Evolutionary conservation across 306 rosid genomes (phyloP).

Genomic region (Fragaria iinumae): DNA sequence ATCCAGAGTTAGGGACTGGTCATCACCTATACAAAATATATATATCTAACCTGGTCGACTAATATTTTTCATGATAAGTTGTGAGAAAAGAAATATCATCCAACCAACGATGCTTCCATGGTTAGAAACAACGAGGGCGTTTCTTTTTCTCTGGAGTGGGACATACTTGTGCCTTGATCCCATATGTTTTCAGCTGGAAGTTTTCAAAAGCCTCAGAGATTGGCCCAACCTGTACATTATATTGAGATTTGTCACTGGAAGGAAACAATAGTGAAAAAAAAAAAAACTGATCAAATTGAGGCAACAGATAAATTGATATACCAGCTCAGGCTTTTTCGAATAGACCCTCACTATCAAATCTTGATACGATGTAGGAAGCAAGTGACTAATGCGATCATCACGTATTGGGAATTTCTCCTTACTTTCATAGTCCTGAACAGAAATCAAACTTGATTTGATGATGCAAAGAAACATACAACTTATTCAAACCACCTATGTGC

Average conservation of each 20-base stretch:
- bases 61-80: neutral
- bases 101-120: neutral
- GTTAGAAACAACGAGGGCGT: slow-evolving; percentile 34
- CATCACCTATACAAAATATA: slow-evolving; percentile 9
- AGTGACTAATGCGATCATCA: slow-evolving; percentile 79
- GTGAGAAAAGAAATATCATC: neutral
- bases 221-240: slow-evolving; percentile 60
- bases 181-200: slow-evolving; percentile 77
- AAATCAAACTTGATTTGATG: slow-evolving; percentile 17
- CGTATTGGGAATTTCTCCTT: slow-evolving; percentile 65
- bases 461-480: slow-evolving; percentile 10
- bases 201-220: slow-evolving; percentile 92
- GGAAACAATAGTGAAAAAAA: neutral
- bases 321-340: slow-evolving; percentile 92
- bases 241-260: slow-evolving; percentile 20
- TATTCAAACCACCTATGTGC: neutral
- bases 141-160: slow-evolving; percentile 86
- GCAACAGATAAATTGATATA: slow-evolving; percentile 34
- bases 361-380: slow-evolving; percentile 81
- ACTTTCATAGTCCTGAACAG: slow-evolving; percentile 80
- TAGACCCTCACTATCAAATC: slow-evolving; percentile 95
- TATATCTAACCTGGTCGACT: neutral
- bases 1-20: neutral
- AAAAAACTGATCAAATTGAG: slow-evolving; percentile 11
- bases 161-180: slow-evolving; percentile 81